Conservation (phyloP, 768 basidiomycete genomes). For the Coprinellus micaceus region DNA sequence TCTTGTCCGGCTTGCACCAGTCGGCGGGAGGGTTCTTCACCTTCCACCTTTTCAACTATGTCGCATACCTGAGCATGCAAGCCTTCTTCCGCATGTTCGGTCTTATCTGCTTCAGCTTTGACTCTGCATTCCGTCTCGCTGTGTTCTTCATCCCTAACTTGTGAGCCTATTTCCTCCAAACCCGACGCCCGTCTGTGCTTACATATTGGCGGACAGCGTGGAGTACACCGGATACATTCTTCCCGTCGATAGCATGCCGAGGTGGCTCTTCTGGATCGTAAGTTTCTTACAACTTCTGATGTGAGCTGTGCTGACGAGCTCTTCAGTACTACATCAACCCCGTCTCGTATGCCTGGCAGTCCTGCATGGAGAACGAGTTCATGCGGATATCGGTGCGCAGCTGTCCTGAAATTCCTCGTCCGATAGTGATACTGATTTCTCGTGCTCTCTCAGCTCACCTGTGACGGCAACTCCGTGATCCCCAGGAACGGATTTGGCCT, state of each 20-base stretch:
- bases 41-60: conserved; percentile 62
- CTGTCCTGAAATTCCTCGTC: too few relatives aligned
- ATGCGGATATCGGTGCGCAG: conserved; percentile 51
- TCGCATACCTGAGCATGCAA: conserved; percentile 70
- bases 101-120: conserved; percentile 43
- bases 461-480: conserved; percentile 61
- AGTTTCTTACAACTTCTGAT: conserved; percentile 20
- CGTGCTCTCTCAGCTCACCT: conserved; percentile 50
- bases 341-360: conserved; percentile 72
- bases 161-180: conserved; percentile 24
- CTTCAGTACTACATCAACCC: conserved; percentile 75
- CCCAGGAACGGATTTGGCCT: conserved; percentile 60
- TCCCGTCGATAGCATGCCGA: conserved; percentile 65
- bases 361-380: conserved; percentile 85
- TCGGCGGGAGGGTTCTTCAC: conserved; percentile 48
- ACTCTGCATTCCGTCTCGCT: conserved; percentile 47
- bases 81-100: conserved; percentile 81
- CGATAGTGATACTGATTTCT: too few relatives aligned
- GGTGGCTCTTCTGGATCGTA: conserved; percentile 86
- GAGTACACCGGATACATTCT: conserved; percentile 73
- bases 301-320: not conserved
- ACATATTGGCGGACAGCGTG: conserved; percentile 32
- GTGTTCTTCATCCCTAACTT: conserved; percentile 76
- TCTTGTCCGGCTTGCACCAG: conserved; percentile 53
- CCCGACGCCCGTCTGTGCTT: not conserved